Conservation (phyloP, 148 eudicot species). For the Silene uniflora region DNA sequence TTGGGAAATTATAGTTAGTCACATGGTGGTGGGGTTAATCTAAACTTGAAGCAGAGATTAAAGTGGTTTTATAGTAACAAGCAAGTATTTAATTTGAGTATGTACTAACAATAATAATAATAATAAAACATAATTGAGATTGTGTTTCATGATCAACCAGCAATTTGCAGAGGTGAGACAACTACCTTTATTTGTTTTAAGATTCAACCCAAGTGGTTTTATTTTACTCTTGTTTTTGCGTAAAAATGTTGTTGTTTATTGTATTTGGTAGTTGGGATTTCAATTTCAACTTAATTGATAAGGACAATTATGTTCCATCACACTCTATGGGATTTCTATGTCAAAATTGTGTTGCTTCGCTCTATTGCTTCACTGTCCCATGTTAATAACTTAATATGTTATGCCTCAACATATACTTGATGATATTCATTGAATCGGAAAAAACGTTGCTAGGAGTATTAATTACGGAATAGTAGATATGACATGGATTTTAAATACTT, state of each 20-base stretch:
- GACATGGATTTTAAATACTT: too few relatives aligned
- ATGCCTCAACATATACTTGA: neutral
- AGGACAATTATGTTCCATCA: slow-evolving; percentile 5
- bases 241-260: slow-evolving; percentile 8
- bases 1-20: slow-evolving; percentile 29
- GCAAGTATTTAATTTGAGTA: slow-evolving; percentile 12
- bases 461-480: too few relatives aligned
- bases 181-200: slow-evolving; percentile 10
- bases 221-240: slow-evolving; percentile 11
- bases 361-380: neutral
- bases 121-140: too few relatives aligned
- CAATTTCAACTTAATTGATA: slow-evolving; percentile 3
- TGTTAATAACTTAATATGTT: too few relatives aligned
- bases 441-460: too few relatives aligned
- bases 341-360: neutral
- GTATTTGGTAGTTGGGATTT: neutral
- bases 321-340: slow-evolving; percentile 3
- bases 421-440: neutral
- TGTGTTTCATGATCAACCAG: slow-evolving; percentile 25
- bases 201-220: slow-evolving; percentile 19
- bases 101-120: neutral
- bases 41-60: slow-evolving; percentile 15
- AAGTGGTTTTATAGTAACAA: neutral
- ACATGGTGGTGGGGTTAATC: slow-evolving; percentile 40
- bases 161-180: slow-evolving; percentile 30